phyloP scores from a whole-genome alignment of 805 yeast genomes.

The Pichia deserticola region DNA sequence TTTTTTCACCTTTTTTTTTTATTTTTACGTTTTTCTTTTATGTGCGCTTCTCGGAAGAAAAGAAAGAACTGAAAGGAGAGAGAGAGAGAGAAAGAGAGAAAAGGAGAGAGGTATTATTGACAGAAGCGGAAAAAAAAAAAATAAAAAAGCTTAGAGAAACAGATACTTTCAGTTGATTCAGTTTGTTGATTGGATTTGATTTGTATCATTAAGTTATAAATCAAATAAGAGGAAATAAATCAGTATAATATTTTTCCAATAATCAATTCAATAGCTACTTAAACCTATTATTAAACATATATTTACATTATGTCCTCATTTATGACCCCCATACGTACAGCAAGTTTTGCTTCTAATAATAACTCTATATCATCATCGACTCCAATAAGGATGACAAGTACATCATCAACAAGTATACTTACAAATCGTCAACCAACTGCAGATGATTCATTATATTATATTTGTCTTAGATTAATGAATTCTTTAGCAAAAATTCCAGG shows the following conservation, averaged over 20 bases:
- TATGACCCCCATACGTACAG: conserved; percentile 21
- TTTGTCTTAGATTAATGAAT: conserved; percentile 49
- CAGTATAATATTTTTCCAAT: too few relatives aligned
- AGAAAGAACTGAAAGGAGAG: too few relatives aligned
- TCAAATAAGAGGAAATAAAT: too few relatives aligned
- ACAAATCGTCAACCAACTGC: conserved; percentile 60
- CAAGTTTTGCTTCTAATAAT: not conserved
- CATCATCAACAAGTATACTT: conserved; percentile 35
- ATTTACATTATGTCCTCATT: conserved; percentile 14
- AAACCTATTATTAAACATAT: not conserved
- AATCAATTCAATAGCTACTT: too few relatives aligned
- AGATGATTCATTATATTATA: conserved; percentile 62
- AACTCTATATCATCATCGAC: conserved; percentile 14
- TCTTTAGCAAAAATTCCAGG: conserved; percentile 56
- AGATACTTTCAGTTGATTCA: too few relatives aligned
- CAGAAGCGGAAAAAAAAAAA: too few relatives aligned
- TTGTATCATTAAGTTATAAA: too few relatives aligned
- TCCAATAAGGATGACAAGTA: conserved; percentile 31
- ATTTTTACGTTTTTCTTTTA: not conserved
- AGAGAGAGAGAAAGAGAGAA: too few relatives aligned
- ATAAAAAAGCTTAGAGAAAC: too few relatives aligned
- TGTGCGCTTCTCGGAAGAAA: not conserved
- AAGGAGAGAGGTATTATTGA: too few relatives aligned
- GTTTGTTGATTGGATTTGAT: too few relatives aligned
- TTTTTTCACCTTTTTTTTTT: not conserved